These are phyloP conservation scores for Tricholoma hemisulphureum DNA, from an alignment of 768 basidiomycete species.

Conservation along the genomic window DNA sequence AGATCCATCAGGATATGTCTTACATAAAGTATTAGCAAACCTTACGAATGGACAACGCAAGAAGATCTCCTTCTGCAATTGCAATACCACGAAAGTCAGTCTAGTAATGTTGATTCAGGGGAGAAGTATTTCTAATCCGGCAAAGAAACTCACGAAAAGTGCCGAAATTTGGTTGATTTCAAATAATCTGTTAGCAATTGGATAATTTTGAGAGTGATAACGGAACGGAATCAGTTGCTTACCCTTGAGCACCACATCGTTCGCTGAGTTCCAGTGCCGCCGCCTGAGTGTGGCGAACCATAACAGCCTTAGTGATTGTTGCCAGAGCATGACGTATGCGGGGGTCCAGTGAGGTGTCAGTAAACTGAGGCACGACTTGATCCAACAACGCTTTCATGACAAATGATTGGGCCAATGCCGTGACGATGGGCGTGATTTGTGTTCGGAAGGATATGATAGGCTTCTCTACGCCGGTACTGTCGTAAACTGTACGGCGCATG, in stretches of 20 bases:
- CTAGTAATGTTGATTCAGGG: slow-evolving; percentile 19
- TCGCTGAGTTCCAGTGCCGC: slow-evolving; percentile 25
- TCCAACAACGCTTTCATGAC: slow-evolving; percentile 35
- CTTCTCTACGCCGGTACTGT: slow-evolving; percentile 11
- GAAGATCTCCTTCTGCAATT: slow-evolving; percentile 47
- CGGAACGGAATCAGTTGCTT: no score
- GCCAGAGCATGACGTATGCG: slow-evolving; percentile 22
- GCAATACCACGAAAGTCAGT: slow-evolving; percentile 36
- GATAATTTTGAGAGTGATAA: no score
- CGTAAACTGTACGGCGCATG: slow-evolving; percentile 24
- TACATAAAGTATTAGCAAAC: neutral
- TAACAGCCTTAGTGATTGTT: slow-evolving; percentile 18
- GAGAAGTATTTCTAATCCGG: neutral
- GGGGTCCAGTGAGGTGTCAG: slow-evolving; percentile 14
- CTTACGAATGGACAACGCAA: slow-evolving; percentile 40
- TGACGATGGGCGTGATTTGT: slow-evolving; percentile 39
- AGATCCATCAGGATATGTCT: neutral
- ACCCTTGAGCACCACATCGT: slow-evolving; percentile 44
- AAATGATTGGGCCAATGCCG: slow-evolving; percentile 32
- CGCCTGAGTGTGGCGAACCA: slow-evolving; percentile 14
- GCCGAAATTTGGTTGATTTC: slow-evolving; percentile 33
- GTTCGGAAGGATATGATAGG: slow-evolving; percentile 41
- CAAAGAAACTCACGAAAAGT: slow-evolving; percentile 26
- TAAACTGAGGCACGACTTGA: slow-evolving; percentile 24
- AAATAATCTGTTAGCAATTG: slow-evolving; percentile 20